These are phyloP conservation scores for Lathyrus tuberosus DNA, from an alignment of 306 rosid species.

Conservation along the genomic window DNA sequence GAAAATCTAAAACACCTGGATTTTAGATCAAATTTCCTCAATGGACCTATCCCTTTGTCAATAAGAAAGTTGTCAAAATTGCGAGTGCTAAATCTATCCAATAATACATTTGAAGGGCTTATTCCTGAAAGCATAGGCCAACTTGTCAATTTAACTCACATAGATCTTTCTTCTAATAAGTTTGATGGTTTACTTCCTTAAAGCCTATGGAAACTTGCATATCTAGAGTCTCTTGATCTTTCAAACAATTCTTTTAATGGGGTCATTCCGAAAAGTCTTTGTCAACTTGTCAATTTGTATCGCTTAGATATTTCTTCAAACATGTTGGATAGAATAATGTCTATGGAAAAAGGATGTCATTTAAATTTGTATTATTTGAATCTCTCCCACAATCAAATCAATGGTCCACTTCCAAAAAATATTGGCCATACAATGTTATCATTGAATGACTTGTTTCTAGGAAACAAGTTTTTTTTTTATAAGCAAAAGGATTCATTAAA, in stretches of 20 bases:
- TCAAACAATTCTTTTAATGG: too few relatives aligned
- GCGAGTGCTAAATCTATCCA: not conserved
- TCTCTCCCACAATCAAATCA: slow-evolving; percentile 6
- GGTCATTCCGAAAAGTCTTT: too few relatives aligned
- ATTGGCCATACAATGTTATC: not conserved
- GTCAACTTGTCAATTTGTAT: too few relatives aligned
- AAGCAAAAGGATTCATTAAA: too few relatives aligned
- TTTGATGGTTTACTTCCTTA: not conserved
- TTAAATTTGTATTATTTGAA: not conserved
- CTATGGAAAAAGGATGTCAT: not conserved
- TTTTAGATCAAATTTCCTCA: not conserved
- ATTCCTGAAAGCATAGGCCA: not conserved
- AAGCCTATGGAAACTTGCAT: not conserved
- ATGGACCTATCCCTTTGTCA: not conserved
- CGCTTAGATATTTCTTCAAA: not conserved
- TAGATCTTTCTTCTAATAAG: slow-evolving; percentile 12
- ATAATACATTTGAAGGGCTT: slow-evolving; percentile 3
- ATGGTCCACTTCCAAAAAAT: slow-evolving; percentile 9
- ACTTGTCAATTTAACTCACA: not conserved
- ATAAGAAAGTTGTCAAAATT: not conserved
- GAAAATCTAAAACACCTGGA: not conserved
- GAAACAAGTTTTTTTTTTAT: too few relatives aligned
- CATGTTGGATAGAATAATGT: not conserved
- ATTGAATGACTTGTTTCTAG: not conserved
- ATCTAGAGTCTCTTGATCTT: not conserved